Evolutionary conservation across 306 rosid genomes (phyloP), one percentile per base, ranked within the genome.

Genomic region (Ormosia emarginata): DNA sequence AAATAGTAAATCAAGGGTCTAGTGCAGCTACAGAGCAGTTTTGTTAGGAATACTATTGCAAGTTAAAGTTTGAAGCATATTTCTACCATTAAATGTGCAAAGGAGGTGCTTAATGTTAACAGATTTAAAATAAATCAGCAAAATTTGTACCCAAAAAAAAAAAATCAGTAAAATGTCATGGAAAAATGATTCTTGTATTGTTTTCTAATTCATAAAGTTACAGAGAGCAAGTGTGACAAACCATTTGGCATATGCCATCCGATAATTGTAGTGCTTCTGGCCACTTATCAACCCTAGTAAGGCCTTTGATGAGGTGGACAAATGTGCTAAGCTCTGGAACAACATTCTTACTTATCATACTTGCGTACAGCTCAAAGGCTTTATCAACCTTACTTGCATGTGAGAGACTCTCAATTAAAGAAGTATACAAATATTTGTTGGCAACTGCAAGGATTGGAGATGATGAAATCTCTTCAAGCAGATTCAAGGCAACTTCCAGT

Each of bases 241-340:
- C 98, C 98, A 90, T 93, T 78, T 89, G 92, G 71, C 93, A 91
- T 88, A 93, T 55, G 87, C 92, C 87, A 78, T 93, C 91, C 2
- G 87, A 82, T 71, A 93, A 80, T 77, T 91, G 91, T 44, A 93
- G 88, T 72, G 98, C 98, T 71, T 93, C 93, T 82, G 89, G 88
- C 97, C 97, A 93, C 88, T 71, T 90, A 69, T 85, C 88, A 84
- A 79, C 86, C 76, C 75, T 85, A 71, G 62, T 74, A 55, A 93
- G 97, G 72, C 97, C 97, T 86, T 86, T 90, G 78, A 93, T 85
- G 83, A 93, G 91, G 81, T 90, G 85, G 81, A 89, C 87, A 79
- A 93, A 85, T 52, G 92, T 85, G 85, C 89, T 82, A 29, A 91
- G 86, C 84, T 93, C 98, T 10, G 93, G 92, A 82, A 90, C 78